A percentile compares a stretch with the other conserved stretches of the same genome.
Evolutionary conservation across 345 rosid genomes (phyloP).

Genomic region (Geranium brycei): DNA sequence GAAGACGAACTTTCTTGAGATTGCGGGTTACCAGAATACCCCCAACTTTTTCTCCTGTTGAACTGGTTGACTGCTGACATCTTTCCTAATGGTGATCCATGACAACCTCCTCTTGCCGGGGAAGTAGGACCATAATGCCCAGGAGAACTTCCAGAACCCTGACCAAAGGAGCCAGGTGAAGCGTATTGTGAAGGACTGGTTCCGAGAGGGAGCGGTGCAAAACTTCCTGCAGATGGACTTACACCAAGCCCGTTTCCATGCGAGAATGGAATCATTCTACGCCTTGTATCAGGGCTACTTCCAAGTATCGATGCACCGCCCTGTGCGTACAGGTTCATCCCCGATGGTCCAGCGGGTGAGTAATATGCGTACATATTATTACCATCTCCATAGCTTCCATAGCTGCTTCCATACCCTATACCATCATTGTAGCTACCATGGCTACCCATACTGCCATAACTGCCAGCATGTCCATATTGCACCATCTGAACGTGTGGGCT

Average conservation of each 20-base stretch:
- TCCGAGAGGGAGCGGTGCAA: conserved; percentile 85
- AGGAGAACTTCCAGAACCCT: conserved; percentile 63
- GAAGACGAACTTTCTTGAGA: conserved; percentile 48
- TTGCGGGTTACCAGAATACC: conserved; percentile 65
- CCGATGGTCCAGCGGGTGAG: conserved; percentile 85
- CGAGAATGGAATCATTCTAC: conserved; percentile 53
- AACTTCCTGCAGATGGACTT: conserved; percentile 89
- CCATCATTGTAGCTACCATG: conserved; percentile 91
- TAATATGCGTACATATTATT: conserved; percentile 66
- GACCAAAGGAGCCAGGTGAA: conserved; percentile 68
- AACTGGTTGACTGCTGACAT: conserved; percentile 63
- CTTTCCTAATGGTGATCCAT: conserved; percentile 92
- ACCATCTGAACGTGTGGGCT: conserved; percentile 70
- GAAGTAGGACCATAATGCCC: conserved; percentile 95
- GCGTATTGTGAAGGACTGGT: conserved; percentile 96
- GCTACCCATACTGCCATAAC: conserved; percentile 94
- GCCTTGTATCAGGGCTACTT: conserved; percentile 88
- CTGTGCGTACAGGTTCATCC: conserved; percentile 59
- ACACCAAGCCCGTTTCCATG: conserved; percentile 81
- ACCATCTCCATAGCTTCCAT: conserved; percentile 84
- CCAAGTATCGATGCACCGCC: conserved; percentile 68
- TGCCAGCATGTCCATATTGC: conserved; percentile 59
- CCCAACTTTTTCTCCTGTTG: conserved; percentile 69
- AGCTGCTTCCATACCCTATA: conserved; percentile 64
- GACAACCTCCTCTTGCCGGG: conserved; percentile 76